Conservation (phyloP, 2,329 filamentous ascomycete genomes). For the Coleophoma eucalyptorum region DNA sequence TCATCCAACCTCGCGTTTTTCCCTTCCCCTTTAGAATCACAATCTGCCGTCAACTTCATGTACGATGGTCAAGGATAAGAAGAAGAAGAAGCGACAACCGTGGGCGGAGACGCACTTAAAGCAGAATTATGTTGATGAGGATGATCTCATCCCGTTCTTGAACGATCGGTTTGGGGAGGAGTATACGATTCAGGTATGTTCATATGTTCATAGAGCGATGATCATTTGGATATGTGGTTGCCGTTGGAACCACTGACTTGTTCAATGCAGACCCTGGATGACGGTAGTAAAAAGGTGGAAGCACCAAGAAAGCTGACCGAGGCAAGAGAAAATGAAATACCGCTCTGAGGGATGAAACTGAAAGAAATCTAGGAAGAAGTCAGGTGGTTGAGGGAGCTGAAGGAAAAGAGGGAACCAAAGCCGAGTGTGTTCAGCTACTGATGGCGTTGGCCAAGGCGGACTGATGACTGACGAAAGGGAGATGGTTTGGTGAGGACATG, state of each 20-base stretch:
- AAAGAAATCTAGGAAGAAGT: neutral
- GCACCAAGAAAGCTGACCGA: neutral
- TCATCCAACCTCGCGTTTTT: no score
- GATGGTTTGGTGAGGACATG: no score
- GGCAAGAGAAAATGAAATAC: neutral
- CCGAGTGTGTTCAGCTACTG: neutral
- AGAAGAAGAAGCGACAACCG: no score
- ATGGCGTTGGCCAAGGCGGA: neutral
- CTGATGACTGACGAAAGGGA: neutral
- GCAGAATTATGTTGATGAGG: neutral
- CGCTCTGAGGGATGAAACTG: neutral
- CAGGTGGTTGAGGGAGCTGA: neutral
- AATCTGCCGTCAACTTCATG: no score
- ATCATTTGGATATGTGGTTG: no score
- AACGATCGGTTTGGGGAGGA: neutral
- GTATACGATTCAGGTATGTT: neutral
- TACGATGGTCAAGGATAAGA: no score
- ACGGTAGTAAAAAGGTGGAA: neutral
- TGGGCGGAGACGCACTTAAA: no score
- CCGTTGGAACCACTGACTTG: no score
- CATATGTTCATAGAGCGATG: neutral
- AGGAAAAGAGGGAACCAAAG: neutral
- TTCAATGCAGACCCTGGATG: neutral
- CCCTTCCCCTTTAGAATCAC: no score
- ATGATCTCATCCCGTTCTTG: neutral